Evolutionary conservation across 371 early-diverging fungal genomes (phyloP), one percentile per base, ranked within the genome.

Genomic region (Rhizopus delemar): DNA sequence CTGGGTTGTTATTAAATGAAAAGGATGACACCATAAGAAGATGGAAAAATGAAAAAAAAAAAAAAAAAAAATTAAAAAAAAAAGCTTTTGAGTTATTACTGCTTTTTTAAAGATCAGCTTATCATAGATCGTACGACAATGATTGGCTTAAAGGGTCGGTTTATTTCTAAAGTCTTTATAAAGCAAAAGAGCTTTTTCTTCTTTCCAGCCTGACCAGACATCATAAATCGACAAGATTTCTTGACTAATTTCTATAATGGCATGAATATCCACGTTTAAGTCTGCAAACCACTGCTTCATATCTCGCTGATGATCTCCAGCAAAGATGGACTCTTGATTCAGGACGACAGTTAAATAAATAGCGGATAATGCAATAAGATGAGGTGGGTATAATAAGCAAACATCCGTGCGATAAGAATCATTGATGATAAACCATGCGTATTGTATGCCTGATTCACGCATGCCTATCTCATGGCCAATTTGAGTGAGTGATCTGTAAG

Each of bases 401-500:
- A 93, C 77, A 54, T 90, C 89, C 2, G 90, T 90, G 51, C 87
- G 73, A 65, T 87, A 94, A 28, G 87, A 87, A 64, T 93, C 91
- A 56, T 92, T 96, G 35, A 93, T 78, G 16, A 94, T 83, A 59
- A 85, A 91, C 93, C 92, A 91, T 31, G 91, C 89, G 43, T 83
- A 83, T 51, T 92, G 92, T 11, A 87, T 56, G 8, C 83, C 84
- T 0, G 85, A 74, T 56, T 87, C 81, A 28, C 77, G 70, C 72
- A 83, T 77, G 4, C 83, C 84, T 8, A 87, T 55, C 35, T 80
- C 84, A 55, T 82, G 76, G 29, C 81, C 78, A 51, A 85, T 80
- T 68, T 85, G 78, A 2, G 81, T 77, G 2, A 94, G 79, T 4
- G 90, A 78, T 38, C 89, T 84, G 69, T 94, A 96, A 1, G 96